Evolutionary conservation across 768 basidiomycete genomes (phyloP), one percentile per base, ranked within the genome.

Genomic region (Suillus weaverae): DNA sequence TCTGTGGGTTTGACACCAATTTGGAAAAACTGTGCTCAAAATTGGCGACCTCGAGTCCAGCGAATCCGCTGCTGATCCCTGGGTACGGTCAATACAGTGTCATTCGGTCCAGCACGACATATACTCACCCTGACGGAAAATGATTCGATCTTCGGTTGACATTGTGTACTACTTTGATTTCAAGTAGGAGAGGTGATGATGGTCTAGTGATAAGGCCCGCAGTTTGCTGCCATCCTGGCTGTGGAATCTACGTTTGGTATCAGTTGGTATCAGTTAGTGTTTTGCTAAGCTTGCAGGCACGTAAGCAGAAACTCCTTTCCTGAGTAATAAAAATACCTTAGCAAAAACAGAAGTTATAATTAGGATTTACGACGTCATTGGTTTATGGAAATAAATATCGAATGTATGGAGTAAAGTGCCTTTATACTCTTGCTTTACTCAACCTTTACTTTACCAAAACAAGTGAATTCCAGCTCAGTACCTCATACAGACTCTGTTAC

Each of bases 121-220:
- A 6, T 30, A 20, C 20, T 35, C 20, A 54, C 53, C 53, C 33
- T 54, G 53, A 35, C 57, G 57, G 18, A 59, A 59, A 60, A 73
- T 68, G 43, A 62, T 43, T 66, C 68, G 68, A 13, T 59, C 38
- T 57, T 66, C 63, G 32, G 68, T 51, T 39, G 67, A 70, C 70
- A 74, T 72, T 63, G 65, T 61, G 64, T 35, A 32, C 22, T 38
- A 30, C 36, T 39, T 57, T 57, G 56, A 39, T 57, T 39, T 39
- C 56, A 39, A 57, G 56, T 10, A 41, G 38, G 38, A 53, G 18
- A 20, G 18, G 18, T n/a, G 53, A 35, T 54, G 53, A n/a, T n/a
- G 53, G 53, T 35, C 53, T 35, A 6, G 1, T 11, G 53, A 54
- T 35, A 54, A 54, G 53, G 53, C 10, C 20, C 33, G 32, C 50